phyloP scores from a whole-genome alignment of 306 rosid species.

The Quercus rubra region DNA sequence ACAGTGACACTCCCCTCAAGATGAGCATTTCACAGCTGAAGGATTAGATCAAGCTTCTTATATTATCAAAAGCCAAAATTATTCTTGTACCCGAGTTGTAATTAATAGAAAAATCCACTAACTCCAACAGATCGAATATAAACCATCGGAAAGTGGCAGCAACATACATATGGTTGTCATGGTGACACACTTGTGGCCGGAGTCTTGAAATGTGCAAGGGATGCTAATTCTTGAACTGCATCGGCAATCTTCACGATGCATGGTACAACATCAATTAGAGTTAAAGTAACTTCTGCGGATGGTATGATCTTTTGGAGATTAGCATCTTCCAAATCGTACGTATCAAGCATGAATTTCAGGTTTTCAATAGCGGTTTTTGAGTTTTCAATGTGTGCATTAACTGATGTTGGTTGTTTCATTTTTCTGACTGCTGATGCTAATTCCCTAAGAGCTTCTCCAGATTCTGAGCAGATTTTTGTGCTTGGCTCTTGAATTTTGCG shows the following conservation, averaged over 20 bases:
- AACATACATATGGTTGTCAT: not conserved
- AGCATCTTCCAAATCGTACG: not conserved
- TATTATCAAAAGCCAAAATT: too few species aligned
- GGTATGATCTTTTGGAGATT: not conserved
- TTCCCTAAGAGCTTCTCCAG: constrained; percentile 35
- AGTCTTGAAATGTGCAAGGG: constrained; percentile 2
- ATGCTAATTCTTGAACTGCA: constrained; percentile 9
- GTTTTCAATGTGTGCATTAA: constrained; percentile 21
- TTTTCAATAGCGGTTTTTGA: constrained; percentile 27
- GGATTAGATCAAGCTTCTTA: too few species aligned
- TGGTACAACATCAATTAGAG: not conserved
- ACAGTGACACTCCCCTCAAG: too few species aligned
- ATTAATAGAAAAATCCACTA: too few species aligned
- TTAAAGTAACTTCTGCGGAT: not conserved
- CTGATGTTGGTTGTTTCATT: constrained; percentile 28
- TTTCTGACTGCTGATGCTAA: constrained; percentile 29
- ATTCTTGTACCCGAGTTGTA: too few species aligned
- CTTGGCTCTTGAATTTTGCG: constrained; percentile 39
- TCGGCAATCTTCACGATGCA: not conserved
- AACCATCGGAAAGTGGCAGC: too few species aligned
- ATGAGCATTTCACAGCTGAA: too few species aligned
- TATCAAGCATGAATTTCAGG: constrained; percentile 13
- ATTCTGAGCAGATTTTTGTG: constrained; percentile 32
- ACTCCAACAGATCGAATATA: too few species aligned
- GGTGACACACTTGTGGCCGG: not conserved